Conservation (phyloP, 306 rosid species). For the Astragalus membranaceus region DNA sequence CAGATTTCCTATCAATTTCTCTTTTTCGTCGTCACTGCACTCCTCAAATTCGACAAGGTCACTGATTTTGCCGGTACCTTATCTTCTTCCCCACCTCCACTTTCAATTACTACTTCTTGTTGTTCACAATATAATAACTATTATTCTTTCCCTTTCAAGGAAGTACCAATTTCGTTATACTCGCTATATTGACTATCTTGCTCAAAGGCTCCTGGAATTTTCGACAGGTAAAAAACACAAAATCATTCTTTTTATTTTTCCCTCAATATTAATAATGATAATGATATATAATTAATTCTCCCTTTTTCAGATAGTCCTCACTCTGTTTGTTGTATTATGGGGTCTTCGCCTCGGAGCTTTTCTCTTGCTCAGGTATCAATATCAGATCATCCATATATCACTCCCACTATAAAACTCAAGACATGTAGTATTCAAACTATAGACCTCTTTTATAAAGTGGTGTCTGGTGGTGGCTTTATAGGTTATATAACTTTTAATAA, state of each 20-base stretch:
- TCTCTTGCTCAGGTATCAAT: constrained; percentile 61
- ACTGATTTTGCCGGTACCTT: constrained; percentile 90
- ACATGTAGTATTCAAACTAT: no score
- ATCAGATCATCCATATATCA: no score
- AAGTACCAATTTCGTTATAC: constrained; percentile 79
- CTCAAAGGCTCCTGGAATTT: constrained; percentile 74
- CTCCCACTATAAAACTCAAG: no score
- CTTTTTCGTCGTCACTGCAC: constrained; percentile 85
- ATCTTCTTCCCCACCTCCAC: background rate
- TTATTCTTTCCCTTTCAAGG: constrained; percentile 35
- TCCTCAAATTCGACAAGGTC: constrained; percentile 85
- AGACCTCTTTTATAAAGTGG: no score
- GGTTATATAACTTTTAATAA: background rate
- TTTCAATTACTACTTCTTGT: no score
- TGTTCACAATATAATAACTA: no score
- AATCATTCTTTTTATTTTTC: no score
- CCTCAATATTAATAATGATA: no score
- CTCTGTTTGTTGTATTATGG: constrained; percentile 77
- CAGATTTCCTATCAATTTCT: constrained; percentile 72
- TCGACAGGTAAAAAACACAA: constrained; percentile 48
- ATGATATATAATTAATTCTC: background rate
- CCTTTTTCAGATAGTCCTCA: constrained; percentile 56
- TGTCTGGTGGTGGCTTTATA: background rate
- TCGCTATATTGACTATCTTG: constrained; percentile 67
- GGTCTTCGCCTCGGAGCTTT: constrained; percentile 79